Percentiles rank a stretch among this genome's conserved stretches.
These are phyloP conservation scores for Micractinium sp. DNA, from an alignment of 139 green algal genomes.

Conservation along the genomic window DNA sequence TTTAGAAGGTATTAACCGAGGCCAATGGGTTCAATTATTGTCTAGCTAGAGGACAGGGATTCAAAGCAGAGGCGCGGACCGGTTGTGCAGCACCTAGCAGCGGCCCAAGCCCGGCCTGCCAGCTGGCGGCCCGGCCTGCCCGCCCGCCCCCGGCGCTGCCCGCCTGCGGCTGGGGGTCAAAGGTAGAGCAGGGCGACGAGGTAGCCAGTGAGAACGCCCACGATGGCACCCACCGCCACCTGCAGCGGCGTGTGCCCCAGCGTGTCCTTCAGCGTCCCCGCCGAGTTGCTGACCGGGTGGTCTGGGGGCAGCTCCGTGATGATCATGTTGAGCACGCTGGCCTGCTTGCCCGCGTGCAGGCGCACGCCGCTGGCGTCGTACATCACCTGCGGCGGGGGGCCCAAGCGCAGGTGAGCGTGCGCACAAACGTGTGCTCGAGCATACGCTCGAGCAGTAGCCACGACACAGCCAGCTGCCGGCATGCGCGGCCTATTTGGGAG, in stretches of 20 bases:
- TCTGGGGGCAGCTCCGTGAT: conserved; percentile 81
- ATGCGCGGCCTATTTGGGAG: too few species aligned
- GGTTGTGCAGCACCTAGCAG: too few species aligned
- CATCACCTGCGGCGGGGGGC: conserved; percentile 40
- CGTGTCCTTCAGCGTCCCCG: conserved; percentile 66
- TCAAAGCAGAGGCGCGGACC: background rate
- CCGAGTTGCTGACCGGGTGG: conserved; percentile 66
- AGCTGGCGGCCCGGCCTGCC: too few species aligned
- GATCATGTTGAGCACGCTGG: conserved; percentile 93
- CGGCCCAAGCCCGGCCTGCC: too few species aligned
- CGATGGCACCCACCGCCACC: conserved; percentile 46
- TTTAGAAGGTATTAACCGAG: too few species aligned
- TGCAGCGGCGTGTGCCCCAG: conserved; percentile 86
- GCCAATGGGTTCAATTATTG: too few species aligned
- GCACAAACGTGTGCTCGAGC: too few species aligned
- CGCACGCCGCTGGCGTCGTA: conserved; percentile 97
- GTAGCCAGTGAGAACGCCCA: conserved; percentile 49
- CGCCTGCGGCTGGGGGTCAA: background rate
- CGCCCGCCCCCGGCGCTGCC: too few species aligned
- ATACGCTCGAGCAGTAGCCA: too few species aligned
- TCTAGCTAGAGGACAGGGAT: background rate
- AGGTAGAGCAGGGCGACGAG: conserved; percentile 44
- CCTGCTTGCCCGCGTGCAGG: conserved; percentile 94
- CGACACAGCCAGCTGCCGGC: too few species aligned
- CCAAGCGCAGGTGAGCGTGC: background rate